Evolutionary conservation across 305 asterid species (phyloP), one percentile per base, ranked within the genome.

Genomic region (Fraxinus sp.): DNA sequence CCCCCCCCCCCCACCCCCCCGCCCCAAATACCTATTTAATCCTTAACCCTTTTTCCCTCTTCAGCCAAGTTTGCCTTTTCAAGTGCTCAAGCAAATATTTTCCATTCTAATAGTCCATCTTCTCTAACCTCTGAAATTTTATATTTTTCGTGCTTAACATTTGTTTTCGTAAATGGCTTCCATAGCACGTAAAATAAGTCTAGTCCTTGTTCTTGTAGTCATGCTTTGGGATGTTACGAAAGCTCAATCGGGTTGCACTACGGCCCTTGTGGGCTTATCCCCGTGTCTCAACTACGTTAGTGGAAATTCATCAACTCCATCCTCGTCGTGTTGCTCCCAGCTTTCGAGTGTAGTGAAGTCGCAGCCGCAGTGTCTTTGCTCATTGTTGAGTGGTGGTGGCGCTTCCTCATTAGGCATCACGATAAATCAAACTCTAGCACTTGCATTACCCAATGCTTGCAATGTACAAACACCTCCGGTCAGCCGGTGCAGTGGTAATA

Each of bases 351-450:
- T 92, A 1, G 93, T 93, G 1, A 84, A 81, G 18, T 84, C 97
- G 0, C 87, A 92, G n/a, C 97, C 98, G 0, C 90, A 66, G 70
- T 93, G 98, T 13, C 97, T 95, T 0, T 95, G 98, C 83, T 6
- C 86, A 9, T 80, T 95, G 52, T 81, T 89, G 55, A 90, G 81
- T 3, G 90, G 95, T 14, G 92, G 90, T 18, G 52, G 16, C 4
- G 84, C 87, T 4, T 81, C 91, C 80, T 73, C 83, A 41, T 76
- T 90, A 32, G 97, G 97, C 72, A n/a, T 93, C 32, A 16, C 84
- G 1, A 87, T 93, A 0, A 93, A 95, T 84, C 97, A 87, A 84
- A 91, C 96, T 20, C 92, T 78, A 0, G 98, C 98, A 0, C 87
- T 93, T 2, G 87, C 91, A 9, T 84, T 93, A 85, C 97, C 97